Evolutionary conservation across 768 basidiomycete species (phyloP), one percentile per base, ranked within the genome.

Genomic region (Mycena galopus): DNA sequence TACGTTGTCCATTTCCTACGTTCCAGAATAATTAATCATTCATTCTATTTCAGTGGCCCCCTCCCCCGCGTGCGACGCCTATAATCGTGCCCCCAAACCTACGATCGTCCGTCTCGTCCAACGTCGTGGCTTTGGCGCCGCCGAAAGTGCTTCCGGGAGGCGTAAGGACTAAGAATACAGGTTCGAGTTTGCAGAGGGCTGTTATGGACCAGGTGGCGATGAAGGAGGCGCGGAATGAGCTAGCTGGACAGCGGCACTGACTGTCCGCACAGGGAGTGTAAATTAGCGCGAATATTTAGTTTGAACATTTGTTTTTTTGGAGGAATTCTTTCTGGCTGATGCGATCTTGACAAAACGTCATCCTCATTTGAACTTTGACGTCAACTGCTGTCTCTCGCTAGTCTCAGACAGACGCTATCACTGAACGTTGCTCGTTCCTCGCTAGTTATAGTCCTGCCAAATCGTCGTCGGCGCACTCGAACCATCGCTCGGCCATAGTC

Each of bases 181-280:
- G 83, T 51, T 92, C 92, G 9, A 93, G 92, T 77, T 78, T 95
- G 68, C 92, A 93, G 69, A 85, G 90, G 44, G 93, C 93, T 0
- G 92, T 94, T 3, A 84, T 95, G 85, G 93, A 94, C 74, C 88
- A 85, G 73, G 79, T 94, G 27, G 93, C 94, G 79, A 91, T 95
- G 9, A 89, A 93, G 78, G 89, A 89, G 62, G 93, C 93, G 21
- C 89, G 90, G 83, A 86, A 82, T 53, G 92, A 93, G 71, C 64
- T 83, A 39, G 76, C 78, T 12, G 67, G 76, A 1, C 61, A 30
- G 8, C 32, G 68, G 21, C 39, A 56, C 32, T 57, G 44, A 60
- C 10, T 30, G 21, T 23, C 32, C 23, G 12, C 9, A 30, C 16
- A 25, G 23, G 33, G 56, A 29, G 17, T 53, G 65, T 58, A 58